Evolutionary conservation across 129 eudicot species (phyloP).

Genomic region (Escallonia rubra): DNA sequence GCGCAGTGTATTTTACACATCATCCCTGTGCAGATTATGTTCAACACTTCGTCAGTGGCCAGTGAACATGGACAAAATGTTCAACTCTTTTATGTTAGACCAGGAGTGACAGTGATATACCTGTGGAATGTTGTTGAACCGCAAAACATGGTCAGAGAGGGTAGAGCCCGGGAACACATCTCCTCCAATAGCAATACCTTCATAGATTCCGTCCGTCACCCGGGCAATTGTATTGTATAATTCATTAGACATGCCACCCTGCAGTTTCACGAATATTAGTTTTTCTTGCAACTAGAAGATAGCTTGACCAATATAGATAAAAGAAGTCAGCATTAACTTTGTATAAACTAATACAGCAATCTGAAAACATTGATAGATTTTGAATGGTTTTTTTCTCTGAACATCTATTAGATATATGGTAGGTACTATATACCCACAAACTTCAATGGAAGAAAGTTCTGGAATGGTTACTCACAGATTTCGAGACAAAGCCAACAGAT

Average conservation of each 20-base stretch:
- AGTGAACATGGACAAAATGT: too few species aligned
- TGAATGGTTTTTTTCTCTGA: too few species aligned
- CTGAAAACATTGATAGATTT: too few species aligned
- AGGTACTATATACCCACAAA: not conserved
- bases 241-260: slow-evolving; percentile 99
- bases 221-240: slow-evolving; percentile 91
- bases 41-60: too few species aligned
- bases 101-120: slow-evolving; percentile 19
- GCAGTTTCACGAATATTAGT: slow-evolving; percentile 22
- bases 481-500: slow-evolving; percentile 97
- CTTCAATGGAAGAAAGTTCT: not conserved
- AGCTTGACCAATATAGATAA: slow-evolving; percentile 3
- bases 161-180: slow-evolving; percentile 99
- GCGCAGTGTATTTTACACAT: too few species aligned
- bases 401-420: too few species aligned
- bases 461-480: slow-evolving; percentile 65
- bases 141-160: slow-evolving; percentile 94
- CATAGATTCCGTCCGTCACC: slow-evolving; percentile 96
- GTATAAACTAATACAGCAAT: too few species aligned
- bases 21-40: too few species aligned
- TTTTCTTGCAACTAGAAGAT: slow-evolving; percentile 9
- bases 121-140: slow-evolving; percentile 98
- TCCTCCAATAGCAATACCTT: slow-evolving; percentile 99
- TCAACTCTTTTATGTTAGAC: too few species aligned
- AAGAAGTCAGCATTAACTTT: not conserved